Base-by-base conservation (phyloP, 1,284 basidiomycete species). In the Pyrrhoderma lamaoense region DNA sequence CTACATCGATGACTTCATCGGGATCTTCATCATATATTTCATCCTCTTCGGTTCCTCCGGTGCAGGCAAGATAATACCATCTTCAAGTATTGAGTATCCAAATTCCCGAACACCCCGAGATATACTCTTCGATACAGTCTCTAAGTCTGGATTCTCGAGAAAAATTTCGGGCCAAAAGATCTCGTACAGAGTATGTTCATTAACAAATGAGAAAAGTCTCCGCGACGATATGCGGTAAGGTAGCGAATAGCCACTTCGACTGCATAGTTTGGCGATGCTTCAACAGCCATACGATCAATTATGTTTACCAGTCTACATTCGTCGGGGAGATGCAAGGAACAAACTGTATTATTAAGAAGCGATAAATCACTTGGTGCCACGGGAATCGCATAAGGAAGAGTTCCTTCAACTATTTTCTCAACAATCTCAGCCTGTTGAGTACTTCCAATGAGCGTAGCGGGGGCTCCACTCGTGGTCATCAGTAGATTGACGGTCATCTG, bases 141-240 rank as follows among this genome's bases (percentile, higher is more conserved):
- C 82, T 36, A 75, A 54, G 62, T 91, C 88, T 0, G 88, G 88
- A 58, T 80, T 76, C 53, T 91, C 87, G 19, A 91, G 72, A 61
- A 86, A 88, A n/a, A 80, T 61, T 31, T 72, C 69, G 3, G 82
- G 79, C 83, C 85, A 89, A 54, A 71, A 77, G 82, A 81, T 18
- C 75, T 76, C 0, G 80, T 80, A 50, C 67, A 76, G 46, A 88
- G 62, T 7, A 75, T 62, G 57, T 89, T 80, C 62, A 84, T 63
- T 14, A 80, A 63, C 52, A 75, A 73, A 0, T 81, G 75, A 16
- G 76, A 70, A 22, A 91, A 64, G 1, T 65, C 61, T 2, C 85
- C 87, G 0, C 61, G 63, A 49, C 84, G 72, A 62, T 85, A 90
- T 0, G 83, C 84, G 34, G 71, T 62, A 27, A 85, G 57, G 60